Conservation (phyloP, 352 stramenopile genomes). For the Phytophthora cactorum region DNA sequence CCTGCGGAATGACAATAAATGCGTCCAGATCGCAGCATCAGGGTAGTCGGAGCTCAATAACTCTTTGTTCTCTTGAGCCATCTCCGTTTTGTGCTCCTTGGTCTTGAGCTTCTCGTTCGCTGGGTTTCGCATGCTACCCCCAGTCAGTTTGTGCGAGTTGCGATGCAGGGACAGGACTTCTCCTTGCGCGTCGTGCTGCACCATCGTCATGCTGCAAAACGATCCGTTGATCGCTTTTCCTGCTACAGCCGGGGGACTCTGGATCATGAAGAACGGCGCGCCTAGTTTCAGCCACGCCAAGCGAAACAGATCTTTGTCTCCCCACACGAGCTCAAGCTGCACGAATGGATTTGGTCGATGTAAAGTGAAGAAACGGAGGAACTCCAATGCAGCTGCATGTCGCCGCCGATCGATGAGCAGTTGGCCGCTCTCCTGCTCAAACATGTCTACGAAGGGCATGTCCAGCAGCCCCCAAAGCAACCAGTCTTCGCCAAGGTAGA, state of each 20-base stretch:
- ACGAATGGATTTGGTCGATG: conserved; percentile 32
- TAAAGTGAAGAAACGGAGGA: conserved; percentile 46
- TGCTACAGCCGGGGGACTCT: conserved; percentile 32
- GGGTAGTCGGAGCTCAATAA: conserved; percentile 4
- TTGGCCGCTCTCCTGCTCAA: conserved; percentile 25
- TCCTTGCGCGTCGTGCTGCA: no score
- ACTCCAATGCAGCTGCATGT: conserved; percentile 4
- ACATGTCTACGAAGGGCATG: conserved; percentile 58
- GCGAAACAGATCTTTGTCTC: conserved; percentile 44
- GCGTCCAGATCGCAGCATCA: conserved; percentile 62
- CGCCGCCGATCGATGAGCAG: conserved; percentile 40
- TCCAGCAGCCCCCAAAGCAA: conserved; percentile 47
- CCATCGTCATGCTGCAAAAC: conserved; percentile 22
- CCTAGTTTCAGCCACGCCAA: conserved; percentile 72
- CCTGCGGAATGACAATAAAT: conserved; percentile 61
- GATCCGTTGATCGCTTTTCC: conserved; percentile 31
- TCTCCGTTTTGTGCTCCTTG: no score
- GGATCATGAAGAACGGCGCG: conserved; percentile 57
- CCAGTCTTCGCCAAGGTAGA: conserved; percentile 43
- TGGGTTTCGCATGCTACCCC: no score
- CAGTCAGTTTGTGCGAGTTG: no score
- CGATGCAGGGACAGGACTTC: no score
- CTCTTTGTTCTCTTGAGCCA: no score
- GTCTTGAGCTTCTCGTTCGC: no score
- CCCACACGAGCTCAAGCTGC: conserved; percentile 54